Evolutionary conservation across 495 filamentous ascomycete genomes (phyloP).

Genomic region (Saxophila tyrrhenica): DNA sequence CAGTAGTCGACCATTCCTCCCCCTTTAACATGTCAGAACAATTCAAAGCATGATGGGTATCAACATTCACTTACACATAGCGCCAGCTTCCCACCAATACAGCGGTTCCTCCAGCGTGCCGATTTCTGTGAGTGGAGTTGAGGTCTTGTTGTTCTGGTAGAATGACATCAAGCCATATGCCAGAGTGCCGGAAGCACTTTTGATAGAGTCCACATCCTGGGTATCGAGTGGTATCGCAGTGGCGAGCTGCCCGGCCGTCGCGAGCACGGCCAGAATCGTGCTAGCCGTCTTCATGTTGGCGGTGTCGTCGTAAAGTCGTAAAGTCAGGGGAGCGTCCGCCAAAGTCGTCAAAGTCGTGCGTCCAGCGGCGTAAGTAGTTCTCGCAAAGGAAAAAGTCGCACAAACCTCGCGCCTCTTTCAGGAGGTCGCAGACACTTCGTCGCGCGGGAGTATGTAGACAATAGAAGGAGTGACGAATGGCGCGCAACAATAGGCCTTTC

Average conservation of each 20-base stretch:
- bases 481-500: neutral
- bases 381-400: no score
- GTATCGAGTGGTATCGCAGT: neutral
- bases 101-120: constrained; percentile 22
- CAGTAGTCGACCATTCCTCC: constrained; percentile 21
- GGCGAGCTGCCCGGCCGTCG: neutral
- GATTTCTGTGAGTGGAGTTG: constrained; percentile 3
- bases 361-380: neutral
- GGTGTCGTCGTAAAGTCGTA: neutral
- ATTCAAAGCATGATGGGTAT: no score
- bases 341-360: no score
- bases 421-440: neutral
- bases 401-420: neutral
- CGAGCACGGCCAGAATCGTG: neutral
- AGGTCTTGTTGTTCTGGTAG: constrained; percentile 14
- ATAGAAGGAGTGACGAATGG: neutral
- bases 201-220: constrained; percentile 14
- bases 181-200: constrained; percentile 7
- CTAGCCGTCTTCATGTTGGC: neutral
- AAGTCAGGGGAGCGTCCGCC: no score
- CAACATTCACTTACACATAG: constrained; percentile 7
- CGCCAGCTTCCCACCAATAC: constrained; percentile 34
- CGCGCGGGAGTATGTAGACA: neutral
- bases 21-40: neutral
- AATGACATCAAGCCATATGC: constrained; percentile 16